Conservation (phyloP, 805 yeast species). For the Yamadazyma ubonensis region DNA sequence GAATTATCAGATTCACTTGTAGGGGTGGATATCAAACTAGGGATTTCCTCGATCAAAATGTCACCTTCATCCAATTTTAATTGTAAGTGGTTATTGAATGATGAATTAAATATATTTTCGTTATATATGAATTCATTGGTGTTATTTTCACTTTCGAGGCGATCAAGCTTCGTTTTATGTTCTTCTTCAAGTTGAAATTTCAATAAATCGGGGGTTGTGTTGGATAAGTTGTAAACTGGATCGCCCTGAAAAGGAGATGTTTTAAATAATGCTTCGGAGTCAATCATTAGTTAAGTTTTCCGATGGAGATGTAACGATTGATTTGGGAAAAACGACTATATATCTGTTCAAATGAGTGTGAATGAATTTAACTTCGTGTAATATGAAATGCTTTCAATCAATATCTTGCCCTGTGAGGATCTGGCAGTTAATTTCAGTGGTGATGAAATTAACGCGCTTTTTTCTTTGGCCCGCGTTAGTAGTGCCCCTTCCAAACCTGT, state of each 20-base stretch:
- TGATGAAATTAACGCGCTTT: slow-evolving; percentile 1
- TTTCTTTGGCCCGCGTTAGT: neutral
- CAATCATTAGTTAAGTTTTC: no score
- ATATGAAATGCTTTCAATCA: no score
- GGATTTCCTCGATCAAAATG: slow-evolving; percentile 19
- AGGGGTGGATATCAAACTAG: slow-evolving; percentile 22
- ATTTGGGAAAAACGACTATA: no score
- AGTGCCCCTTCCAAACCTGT: no score
- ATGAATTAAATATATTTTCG: slow-evolving; percentile 22
- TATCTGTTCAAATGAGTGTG: neutral
- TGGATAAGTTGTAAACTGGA: slow-evolving; percentile 30
- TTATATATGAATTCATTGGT: slow-evolving; percentile 16
- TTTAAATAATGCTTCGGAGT: slow-evolving; percentile 34
- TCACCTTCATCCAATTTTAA: slow-evolving; percentile 27
- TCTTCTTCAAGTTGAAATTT: slow-evolving; percentile 46
- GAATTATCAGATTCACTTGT: slow-evolving; percentile 20
- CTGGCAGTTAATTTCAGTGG: neutral
- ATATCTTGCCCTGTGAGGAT: no score
- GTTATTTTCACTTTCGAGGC: slow-evolving; percentile 14
- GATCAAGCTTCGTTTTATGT: slow-evolving; percentile 23
- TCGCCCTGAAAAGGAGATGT: slow-evolving; percentile 36
- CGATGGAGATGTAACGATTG: no score
- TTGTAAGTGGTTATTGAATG: slow-evolving; percentile 38
- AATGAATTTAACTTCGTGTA: no score
- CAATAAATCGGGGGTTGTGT: slow-evolving; percentile 43